Conservation (phyloP, 2,329 filamentous ascomycete genomes). For the Amphichorda felina region DNA sequence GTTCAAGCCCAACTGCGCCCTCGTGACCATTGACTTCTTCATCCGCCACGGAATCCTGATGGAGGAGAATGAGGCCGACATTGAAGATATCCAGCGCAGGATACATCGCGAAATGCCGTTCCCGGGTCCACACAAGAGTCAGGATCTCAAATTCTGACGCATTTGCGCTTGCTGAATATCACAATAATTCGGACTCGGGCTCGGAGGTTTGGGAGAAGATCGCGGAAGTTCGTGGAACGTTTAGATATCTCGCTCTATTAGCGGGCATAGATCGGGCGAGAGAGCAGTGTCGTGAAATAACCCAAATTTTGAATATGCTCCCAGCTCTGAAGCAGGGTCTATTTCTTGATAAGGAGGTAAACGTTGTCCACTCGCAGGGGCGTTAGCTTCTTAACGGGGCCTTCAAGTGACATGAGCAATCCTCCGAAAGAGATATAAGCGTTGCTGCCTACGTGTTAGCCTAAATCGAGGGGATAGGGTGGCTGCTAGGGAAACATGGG, state of each 20-base stretch:
- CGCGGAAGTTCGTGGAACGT: too few relatives aligned
- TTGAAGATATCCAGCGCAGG: conserved; percentile 61
- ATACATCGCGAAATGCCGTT: conserved; percentile 75
- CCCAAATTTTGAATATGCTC: too few relatives aligned
- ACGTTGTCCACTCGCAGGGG: conserved; percentile 85
- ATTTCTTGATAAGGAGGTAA: conserved; percentile 92
- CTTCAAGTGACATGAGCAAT: conserved; percentile 78
- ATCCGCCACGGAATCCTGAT: conserved; percentile 74
- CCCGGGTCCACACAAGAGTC: conserved; percentile 45
- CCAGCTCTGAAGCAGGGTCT: conserved; percentile 7
- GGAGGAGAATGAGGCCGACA: conserved; percentile 65
- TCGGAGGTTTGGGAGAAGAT: too few relatives aligned
- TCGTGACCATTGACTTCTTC: conserved; percentile 83
- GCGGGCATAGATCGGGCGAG: too few relatives aligned
- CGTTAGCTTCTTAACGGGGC: conserved; percentile 91
- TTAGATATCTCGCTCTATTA: too few relatives aligned
- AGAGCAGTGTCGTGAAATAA: too few relatives aligned
- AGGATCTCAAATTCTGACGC: not conserved
- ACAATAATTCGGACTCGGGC: too few relatives aligned
- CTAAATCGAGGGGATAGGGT: not conserved
- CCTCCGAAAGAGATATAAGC: conserved; percentile 92
- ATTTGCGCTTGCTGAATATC: too few relatives aligned
- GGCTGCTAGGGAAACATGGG: not conserved
- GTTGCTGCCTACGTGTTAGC: conserved; percentile 45
- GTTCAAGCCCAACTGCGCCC: conserved; percentile 88